phyloP scores from a whole-genome alignment of 2,329 filamentous ascomycete species.

The Didymella sp. region DNA sequence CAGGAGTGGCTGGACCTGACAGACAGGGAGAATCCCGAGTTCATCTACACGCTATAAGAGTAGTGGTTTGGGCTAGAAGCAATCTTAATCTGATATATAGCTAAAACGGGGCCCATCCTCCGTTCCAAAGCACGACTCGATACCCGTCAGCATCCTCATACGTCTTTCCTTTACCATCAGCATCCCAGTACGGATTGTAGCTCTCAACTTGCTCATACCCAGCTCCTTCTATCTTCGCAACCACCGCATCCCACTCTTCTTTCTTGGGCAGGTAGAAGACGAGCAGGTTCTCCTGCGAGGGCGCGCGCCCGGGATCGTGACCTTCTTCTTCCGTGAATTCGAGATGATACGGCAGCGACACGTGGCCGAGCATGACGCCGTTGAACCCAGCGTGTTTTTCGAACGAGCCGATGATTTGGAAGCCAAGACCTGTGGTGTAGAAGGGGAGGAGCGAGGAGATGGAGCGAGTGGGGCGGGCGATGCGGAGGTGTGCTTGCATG shows the following conservation, averaged over 20 bases:
- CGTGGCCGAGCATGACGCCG: conserved; percentile 54
- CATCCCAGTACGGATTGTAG: conserved; percentile 57
- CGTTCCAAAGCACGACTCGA: conserved; percentile 52
- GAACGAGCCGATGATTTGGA: conserved; percentile 48
- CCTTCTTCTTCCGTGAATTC: conserved; percentile 52
- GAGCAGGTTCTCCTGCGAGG: conserved; percentile 55
- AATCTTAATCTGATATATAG: not conserved
- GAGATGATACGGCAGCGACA: conserved; percentile 51
- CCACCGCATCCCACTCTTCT: conserved; percentile 37
- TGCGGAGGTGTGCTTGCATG: conserved; percentile 42
- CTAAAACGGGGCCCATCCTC: conserved; percentile 17
- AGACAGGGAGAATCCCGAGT: conserved; percentile 69
- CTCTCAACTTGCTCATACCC: conserved; percentile 50
- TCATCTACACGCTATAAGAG: conserved; percentile 63
- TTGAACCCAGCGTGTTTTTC: conserved; percentile 51
- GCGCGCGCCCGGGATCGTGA: conserved; percentile 47
- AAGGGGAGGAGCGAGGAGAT: conserved; percentile 52
- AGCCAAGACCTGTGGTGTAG: conserved; percentile 53
- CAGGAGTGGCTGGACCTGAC: conserved; percentile 73
- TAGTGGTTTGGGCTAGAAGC: not conserved
- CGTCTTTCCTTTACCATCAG: conserved; percentile 50
- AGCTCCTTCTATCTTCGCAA: conserved; percentile 45
- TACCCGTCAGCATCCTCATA: conserved; percentile 58
- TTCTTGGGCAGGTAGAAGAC: conserved; percentile 54
- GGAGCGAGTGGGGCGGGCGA: conserved; percentile 54